Conservation (phyloP, 768 basidiomycete species). For the Macrolepiota dolichaula region DNA sequence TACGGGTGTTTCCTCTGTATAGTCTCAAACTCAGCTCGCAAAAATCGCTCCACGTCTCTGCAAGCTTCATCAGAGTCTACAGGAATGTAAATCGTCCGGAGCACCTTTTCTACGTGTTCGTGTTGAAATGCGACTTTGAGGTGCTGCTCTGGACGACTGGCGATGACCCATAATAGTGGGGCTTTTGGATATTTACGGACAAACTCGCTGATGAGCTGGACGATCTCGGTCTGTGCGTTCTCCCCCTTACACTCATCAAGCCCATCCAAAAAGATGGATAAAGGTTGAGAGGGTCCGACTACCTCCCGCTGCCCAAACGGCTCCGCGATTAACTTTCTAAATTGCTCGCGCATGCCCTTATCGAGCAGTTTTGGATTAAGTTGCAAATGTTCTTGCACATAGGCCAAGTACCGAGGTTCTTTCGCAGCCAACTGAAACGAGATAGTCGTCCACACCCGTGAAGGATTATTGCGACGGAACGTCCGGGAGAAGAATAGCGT, state of each 20-base stretch:
- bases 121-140: neutral
- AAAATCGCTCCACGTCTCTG: neutral
- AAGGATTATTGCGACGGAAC: neutral
- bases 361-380: neutral
- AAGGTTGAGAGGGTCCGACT: neutral
- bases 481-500: neutral
- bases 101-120: no score
- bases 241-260: neutral
- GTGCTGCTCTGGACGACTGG: conserved; percentile 3
- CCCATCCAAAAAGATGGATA: neutral
- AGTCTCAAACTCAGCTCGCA: neutral
- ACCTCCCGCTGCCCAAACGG: neutral
- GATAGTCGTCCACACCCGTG: neutral
- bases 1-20: conserved; percentile 1
- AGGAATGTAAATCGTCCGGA: neutral
- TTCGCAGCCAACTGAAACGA: neutral
- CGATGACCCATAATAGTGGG: conserved; percentile 2
- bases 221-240: neutral
- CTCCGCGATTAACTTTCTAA: neutral
- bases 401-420: neutral
- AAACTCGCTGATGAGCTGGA: neutral
- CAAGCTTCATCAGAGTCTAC: conserved; percentile 3
- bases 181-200: neutral
- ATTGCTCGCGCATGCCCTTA: neutral
- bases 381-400: neutral